Conservation (phyloP, 2,329 filamentous ascomycete species). For the Penicillium sp. region DNA sequence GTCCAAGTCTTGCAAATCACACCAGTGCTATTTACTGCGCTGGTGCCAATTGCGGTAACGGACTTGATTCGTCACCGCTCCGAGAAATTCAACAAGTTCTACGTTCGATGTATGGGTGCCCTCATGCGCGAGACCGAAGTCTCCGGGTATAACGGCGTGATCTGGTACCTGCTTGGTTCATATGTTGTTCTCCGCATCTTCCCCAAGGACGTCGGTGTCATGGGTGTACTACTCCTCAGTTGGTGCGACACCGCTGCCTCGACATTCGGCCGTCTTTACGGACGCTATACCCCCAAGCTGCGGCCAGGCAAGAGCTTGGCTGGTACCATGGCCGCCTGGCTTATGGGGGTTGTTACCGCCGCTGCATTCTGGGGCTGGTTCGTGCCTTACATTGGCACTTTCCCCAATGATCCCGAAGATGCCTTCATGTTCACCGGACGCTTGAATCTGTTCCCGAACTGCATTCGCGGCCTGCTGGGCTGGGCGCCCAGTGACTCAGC, state of each 20-base stretch:
- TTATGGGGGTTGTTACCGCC: slow-evolving; percentile 79
- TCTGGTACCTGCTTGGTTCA: slow-evolving; percentile 90
- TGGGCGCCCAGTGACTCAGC: slow-evolving; percentile 53
- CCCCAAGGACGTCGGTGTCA: slow-evolving; percentile 88
- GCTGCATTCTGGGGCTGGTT: slow-evolving; percentile 86
- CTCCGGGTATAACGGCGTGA: slow-evolving; percentile 90
- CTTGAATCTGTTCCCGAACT: slow-evolving; percentile 65
- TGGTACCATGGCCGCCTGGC: slow-evolving; percentile 78
- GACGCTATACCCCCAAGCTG: slow-evolving; percentile 81
- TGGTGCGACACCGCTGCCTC: slow-evolving; percentile 98
- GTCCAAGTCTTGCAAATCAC: slow-evolving; percentile 75
- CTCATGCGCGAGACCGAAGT: slow-evolving; percentile 98
- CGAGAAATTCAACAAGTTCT: slow-evolving; percentile 77
- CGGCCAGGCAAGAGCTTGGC: slow-evolving; percentile 88
- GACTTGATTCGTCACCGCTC: slow-evolving; percentile 83
- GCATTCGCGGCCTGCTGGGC: slow-evolving; percentile 60
- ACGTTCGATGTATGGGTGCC: slow-evolving; percentile 79
- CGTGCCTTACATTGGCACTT: slow-evolving; percentile 65
- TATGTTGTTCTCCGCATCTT: slow-evolving; percentile 84
- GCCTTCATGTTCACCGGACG: slow-evolving; percentile 79
- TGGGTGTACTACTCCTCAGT: slow-evolving; percentile 84
- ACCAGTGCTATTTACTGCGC: slow-evolving; percentile 74
- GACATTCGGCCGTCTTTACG: slow-evolving; percentile 88
- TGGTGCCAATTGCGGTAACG: slow-evolving; percentile 79
- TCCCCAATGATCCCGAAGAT: slow-evolving; percentile 66